A percentile compares a stretch with the other conserved stretches of the same genome.
These are phyloP conservation scores for Combretum micranthum DNA, from an alignment of 345 rosid species.

Conservation along the genomic window DNA sequence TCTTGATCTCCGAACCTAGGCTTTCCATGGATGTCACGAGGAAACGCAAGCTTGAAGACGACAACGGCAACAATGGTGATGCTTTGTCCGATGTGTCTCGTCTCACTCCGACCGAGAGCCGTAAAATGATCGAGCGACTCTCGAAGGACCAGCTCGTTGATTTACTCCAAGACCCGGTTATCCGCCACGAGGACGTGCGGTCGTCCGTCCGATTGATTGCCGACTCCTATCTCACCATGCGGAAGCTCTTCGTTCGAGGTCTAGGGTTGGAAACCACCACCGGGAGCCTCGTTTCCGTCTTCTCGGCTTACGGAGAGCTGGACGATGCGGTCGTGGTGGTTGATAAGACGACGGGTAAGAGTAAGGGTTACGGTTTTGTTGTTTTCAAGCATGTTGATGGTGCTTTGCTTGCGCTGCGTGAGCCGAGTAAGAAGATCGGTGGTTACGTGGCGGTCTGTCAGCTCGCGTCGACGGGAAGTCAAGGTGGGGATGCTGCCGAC, in stretches of 20 bases:
- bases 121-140: slow-evolving; percentile 57
- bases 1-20: not conserved
- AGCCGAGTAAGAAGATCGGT: slow-evolving; percentile 81
- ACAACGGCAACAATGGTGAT: slow-evolving; percentile 27
- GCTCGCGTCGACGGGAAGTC: slow-evolving; percentile 70
- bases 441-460: slow-evolving; percentile 74
- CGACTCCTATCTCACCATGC: slow-evolving; percentile 57
- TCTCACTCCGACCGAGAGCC: slow-evolving; percentile 41
- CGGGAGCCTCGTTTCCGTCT: slow-evolving; percentile 51
- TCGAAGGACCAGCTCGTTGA: slow-evolving; percentile 61
- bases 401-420: slow-evolving; percentile 59
- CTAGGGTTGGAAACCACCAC: slow-evolving; percentile 84
- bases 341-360: slow-evolving; percentile 63
- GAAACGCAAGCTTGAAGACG: slow-evolving; percentile 29
- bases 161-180: slow-evolving; percentile 42
- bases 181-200: slow-evolving; percentile 45
- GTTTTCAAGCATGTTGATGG: slow-evolving; percentile 64
- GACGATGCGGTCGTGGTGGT: slow-evolving; percentile 74
- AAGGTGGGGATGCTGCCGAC: slow-evolving; percentile 31
- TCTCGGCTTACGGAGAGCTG: slow-evolving; percentile 61
- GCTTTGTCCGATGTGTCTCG: slow-evolving; percentile 8
- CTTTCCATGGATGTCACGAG: slow-evolving; percentile 33
- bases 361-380: slow-evolving; percentile 82
- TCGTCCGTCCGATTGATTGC: slow-evolving; percentile 50
- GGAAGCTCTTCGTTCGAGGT: slow-evolving; percentile 82